A percentile compares a stretch with the other conserved stretches of the same genome.
Evolutionary conservation across 2,329 filamentous ascomycete species (phyloP).

Genomic region (Coniochaeta pulveracea): DNA sequence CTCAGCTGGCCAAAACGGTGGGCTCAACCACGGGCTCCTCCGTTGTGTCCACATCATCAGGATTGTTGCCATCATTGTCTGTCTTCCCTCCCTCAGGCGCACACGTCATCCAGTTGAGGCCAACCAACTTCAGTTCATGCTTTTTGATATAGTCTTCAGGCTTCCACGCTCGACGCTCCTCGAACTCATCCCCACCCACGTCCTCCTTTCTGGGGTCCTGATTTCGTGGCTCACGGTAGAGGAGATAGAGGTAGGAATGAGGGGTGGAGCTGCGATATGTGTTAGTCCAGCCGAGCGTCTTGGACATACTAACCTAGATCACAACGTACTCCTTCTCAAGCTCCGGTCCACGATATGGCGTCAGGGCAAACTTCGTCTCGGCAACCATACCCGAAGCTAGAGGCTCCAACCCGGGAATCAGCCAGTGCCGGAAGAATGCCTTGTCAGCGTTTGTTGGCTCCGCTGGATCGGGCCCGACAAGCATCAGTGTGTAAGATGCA

Average conservation of each 20-base stretch:
- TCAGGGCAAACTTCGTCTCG: slow-evolving; percentile 1
- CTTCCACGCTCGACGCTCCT: background rate
- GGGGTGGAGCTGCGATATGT: background rate
- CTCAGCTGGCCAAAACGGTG: too few species aligned
- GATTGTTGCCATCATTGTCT: too few species aligned
- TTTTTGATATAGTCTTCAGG: background rate
- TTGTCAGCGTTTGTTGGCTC: background rate
- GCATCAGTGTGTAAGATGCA: slow-evolving; percentile 2
- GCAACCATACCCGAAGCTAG: slow-evolving; percentile 1
- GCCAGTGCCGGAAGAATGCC: background rate
- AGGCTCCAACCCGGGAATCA: background rate
- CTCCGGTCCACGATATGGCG: background rate
- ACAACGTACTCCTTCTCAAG: slow-evolving; percentile 1
- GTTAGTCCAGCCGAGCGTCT: background rate
- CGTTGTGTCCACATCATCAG: too few species aligned
- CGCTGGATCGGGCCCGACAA: background rate
- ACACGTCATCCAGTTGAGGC: slow-evolving; percentile 2
- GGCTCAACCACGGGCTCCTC: too few species aligned
- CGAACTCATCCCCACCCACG: background rate
- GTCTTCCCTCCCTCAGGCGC: too few species aligned
- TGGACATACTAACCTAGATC: background rate
- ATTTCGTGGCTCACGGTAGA: slow-evolving; percentile 2
- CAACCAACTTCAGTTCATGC: slow-evolving; percentile 1
- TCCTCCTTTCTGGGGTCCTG: slow-evolving; percentile 2
- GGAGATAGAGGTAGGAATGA: background rate